Conservation (phyloP, 2,329 filamentous ascomycete genomes). For the Pseudogymnoascus sp. region DNA sequence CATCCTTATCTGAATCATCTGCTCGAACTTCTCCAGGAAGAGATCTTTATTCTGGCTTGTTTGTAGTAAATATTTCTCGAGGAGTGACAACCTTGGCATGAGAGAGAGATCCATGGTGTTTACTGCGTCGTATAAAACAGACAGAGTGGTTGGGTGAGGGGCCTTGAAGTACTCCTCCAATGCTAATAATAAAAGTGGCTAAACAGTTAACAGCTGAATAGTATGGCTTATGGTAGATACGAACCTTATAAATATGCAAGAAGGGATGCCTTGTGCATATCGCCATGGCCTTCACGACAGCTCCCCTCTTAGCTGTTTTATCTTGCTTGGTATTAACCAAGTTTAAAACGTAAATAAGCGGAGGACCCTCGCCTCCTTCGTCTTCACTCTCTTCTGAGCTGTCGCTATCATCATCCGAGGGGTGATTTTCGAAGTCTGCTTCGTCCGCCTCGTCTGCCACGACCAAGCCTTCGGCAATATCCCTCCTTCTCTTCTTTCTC, state of each 20-base stretch:
- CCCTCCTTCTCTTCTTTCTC: slow-evolving; percentile 43
- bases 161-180: slow-evolving; percentile 96
- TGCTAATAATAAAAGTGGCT: slow-evolving; percentile 82
- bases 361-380: slow-evolving; percentile 71
- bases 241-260: slow-evolving; percentile 93
- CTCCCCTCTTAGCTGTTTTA: slow-evolving; percentile 83
- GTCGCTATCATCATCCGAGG: slow-evolving; percentile 42
- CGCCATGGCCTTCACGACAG: slow-evolving; percentile 95
- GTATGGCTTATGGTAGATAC: slow-evolving; percentile 20
- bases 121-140: slow-evolving; percentile 81
- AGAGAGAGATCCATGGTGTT: slow-evolving; percentile 95
- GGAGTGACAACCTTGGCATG: slow-evolving; percentile 73
- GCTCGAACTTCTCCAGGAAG: slow-evolving; percentile 95
- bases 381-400: slow-evolving; percentile 52
- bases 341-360: slow-evolving; percentile 93
- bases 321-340: slow-evolving; percentile 98
- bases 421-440: slow-evolving; percentile 37
- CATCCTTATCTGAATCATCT: slow-evolving; percentile 79
- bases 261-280: slow-evolving; percentile 98
- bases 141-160: slow-evolving; percentile 78
- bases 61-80: slow-evolving; percentile 81
- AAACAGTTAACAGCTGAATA: slow-evolving; percentile 16
- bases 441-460: slow-evolving; percentile 36
- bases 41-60: slow-evolving; percentile 90
- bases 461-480: slow-evolving; percentile 41